Evolutionary conservation across 1,139 yeast genomes (phyloP), one percentile per base, ranked within the genome.

Genomic region (Yamadazyma dushanensis): DNA sequence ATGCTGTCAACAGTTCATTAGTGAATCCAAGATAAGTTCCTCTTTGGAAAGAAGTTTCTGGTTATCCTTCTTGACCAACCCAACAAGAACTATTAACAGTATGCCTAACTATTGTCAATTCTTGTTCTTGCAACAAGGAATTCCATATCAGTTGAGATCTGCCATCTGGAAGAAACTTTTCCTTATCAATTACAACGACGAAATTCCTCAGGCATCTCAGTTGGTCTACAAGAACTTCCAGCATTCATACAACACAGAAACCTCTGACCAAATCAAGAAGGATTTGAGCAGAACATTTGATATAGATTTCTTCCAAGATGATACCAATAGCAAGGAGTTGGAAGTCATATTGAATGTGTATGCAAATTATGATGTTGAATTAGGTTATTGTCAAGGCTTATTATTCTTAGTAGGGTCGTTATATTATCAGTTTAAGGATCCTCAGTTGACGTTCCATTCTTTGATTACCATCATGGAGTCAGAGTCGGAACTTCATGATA

Each of bases 331-430:
- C 29, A 42, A 54, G 15, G 66, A 67, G 48, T 70, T 81, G 36
- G 80, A 80, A 26, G 71, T 75, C 21, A 76, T 81, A 18, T 64
- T 81, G 45, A 76, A 82, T 40, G 87, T 84, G 0, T 81, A 77
- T 50, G 79, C 83, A 34, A 76, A 80, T 46, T 81, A 79, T 50
- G 87, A 81, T 54, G 73, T 73, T 35, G 84, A 80, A 47, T 76
- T 81, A 44, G 88, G 88, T 7, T 81, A 81, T 53, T 81, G 88
- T 53, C 88, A 81, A 54, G 88, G 88, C 5, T 60, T 82, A 20
- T 72, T 83, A 19, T 82, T 82, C 50, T 59, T 82, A 28, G 85
- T 80, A 9, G 86, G 85, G 3, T 80, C 82, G 7, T 59, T 81
- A 35, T 66, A 76, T 43, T 70, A 78, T 55, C 69, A 66, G 63